Evolutionary conservation across 2,329 filamentous ascomycete species (phyloP), one percentile per base, ranked within the genome.

Genomic region (Mollisia scopiformis): DNA sequence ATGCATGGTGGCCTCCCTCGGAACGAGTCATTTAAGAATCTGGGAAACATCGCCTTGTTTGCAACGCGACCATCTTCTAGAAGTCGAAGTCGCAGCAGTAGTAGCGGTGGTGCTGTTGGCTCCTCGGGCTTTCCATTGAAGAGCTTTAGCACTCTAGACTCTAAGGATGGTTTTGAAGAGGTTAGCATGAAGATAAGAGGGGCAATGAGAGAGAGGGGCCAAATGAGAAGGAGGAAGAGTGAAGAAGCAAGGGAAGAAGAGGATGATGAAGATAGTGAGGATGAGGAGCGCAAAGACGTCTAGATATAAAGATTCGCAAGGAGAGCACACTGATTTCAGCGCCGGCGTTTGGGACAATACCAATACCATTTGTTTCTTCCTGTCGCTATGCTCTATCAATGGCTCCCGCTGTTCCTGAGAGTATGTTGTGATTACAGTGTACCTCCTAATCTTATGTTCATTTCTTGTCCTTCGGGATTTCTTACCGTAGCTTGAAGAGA

Each of bases 1-100:
- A 58, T 74, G 65, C 72, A 73, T 58, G 71, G 73, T 11, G 69
- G 71, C 37, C 69, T 84, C 66, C 93, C 94, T 8, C 88, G 91
- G 62, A 97, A 97, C 78, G 95, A 98, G 76, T 95, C 91, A 0
- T 97, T 97, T 78, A 89, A 89, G 75, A 94, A 98, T 75, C 89
- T 98, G 65, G 90, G 91, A 13, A 87, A 85, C 52, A 89, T 97
- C 67, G 91, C 90, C 63, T 89, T 99, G 77, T 99, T 98, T 78
- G 92, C 93, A 2, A 95, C 92, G 16, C 84, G 91, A 30, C 93
- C 93, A 4, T 84, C 89, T n/a, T 96, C 91, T 55, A 88, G 92
- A n/a, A 88, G 85, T 55, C 84, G 88, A 59, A 88, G 84, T 66
- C 83, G 90, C 27, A 91, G 87, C 69, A 83, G 89, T 74, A 91